A percentile compares a stretch with the other conserved stretches of the same genome.
These are phyloP conservation scores for Adenanthera pavonina DNA, from an alignment of 306 rosid species.

Conservation along the genomic window DNA sequence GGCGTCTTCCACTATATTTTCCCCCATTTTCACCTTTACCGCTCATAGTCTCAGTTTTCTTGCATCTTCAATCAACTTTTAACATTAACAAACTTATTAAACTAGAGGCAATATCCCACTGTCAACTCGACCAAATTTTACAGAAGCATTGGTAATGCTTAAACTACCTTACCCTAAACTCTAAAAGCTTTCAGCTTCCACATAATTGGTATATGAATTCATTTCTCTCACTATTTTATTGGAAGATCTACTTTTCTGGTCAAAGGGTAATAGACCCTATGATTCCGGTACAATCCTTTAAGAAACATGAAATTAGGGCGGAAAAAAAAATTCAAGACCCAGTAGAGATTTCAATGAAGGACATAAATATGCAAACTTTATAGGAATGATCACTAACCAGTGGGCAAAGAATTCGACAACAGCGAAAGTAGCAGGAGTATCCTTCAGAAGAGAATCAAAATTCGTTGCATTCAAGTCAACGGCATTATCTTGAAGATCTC, in stretches of 20 bases:
- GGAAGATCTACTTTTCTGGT: conserved; percentile 20
- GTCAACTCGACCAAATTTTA: conserved; percentile 23
- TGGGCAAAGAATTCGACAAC: conserved; percentile 88
- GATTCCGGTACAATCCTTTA: background rate
- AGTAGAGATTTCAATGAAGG: conserved; percentile 12
- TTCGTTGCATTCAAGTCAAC: conserved; percentile 74
- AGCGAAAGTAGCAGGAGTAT: conserved; percentile 80
- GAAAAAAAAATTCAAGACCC: background rate
- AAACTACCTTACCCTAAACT: background rate
- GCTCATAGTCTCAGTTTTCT: conserved; percentile 18
- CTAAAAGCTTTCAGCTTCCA: background rate
- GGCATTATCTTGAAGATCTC: conserved; percentile 68
- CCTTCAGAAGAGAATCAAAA: conserved; percentile 75
- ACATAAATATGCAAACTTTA: background rate
- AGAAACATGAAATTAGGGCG: background rate
- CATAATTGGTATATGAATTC: background rate
- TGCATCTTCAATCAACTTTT: conserved; percentile 22
- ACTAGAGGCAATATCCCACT: conserved; percentile 7
- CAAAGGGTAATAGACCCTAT: background rate
- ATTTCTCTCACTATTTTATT: background rate
- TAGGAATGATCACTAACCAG: conserved; percentile 61
- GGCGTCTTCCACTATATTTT: background rate
- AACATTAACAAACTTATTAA: background rate
- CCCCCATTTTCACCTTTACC: background rate
- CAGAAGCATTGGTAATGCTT: conserved; percentile 5